phyloP scores from a whole-genome alignment of 139 green algal genomes.

The Marvania coccoides region DNA sequence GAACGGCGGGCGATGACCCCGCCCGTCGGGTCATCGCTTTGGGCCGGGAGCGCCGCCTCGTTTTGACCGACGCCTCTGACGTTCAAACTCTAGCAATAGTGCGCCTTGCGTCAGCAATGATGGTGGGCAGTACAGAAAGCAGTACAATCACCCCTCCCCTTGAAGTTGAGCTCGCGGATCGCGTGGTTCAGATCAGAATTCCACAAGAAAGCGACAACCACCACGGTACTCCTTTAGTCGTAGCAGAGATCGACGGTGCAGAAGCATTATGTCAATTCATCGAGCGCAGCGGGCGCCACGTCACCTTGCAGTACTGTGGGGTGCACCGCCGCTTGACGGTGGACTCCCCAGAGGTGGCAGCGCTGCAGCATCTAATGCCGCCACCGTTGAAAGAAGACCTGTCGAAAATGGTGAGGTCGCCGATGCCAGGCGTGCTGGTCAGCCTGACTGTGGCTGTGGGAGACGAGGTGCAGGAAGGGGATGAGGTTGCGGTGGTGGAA shows the following conservation, averaged over 20 bases:
- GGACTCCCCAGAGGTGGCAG: neutral
- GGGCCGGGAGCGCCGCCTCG: neutral
- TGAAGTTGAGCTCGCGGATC: conserved; percentile 18
- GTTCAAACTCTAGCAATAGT: neutral
- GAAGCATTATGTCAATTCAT: conserved; percentile 3
- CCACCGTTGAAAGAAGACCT: neutral
- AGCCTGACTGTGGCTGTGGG: conserved; percentile 11
- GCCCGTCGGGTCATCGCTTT: neutral
- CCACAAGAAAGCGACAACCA: neutral
- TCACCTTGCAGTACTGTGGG: conserved; percentile 16
- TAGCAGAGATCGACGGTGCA: conserved; percentile 2
- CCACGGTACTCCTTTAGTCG: neutral
- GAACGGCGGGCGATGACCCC: neutral
- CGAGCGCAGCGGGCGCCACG: neutral
- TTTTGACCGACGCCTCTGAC: neutral
- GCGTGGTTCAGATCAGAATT: conserved; percentile 9
- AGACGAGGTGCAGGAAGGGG: conserved; percentile 24
- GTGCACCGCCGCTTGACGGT: conserved; percentile 16
- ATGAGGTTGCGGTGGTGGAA: conserved; percentile 52
- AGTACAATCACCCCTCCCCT: neutral
- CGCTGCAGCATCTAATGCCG: conserved; percentile 10
- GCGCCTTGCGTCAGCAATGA: neutral
- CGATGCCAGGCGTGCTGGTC: conserved; percentile 38
- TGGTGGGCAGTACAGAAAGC: neutral
- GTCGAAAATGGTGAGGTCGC: conserved; percentile 20